Conservation (phyloP, 768 basidiomycete genomes). For the Termitomyces sp. region DNA sequence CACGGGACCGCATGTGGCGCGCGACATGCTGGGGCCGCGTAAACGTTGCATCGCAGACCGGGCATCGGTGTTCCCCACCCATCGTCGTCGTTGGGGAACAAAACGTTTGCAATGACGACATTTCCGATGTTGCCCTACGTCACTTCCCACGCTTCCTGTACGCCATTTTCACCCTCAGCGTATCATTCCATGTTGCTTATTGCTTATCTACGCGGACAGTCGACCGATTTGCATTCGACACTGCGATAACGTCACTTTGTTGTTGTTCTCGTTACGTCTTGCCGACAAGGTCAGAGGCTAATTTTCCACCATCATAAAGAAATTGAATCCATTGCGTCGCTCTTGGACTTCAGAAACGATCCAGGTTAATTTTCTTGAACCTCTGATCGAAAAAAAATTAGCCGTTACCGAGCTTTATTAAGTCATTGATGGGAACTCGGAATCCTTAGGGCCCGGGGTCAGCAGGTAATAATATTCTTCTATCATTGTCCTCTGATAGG, state of each 20-base stretch:
- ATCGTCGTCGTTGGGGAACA: conserved; percentile 25
- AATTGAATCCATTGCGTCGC: background rate
- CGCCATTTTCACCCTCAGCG: too few species aligned
- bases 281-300: background rate
- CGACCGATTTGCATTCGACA: too few species aligned
- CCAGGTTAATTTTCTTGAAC: background rate
- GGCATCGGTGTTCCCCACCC: conserved; percentile 82
- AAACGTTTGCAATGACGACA: background rate
- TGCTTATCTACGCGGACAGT: too few species aligned
- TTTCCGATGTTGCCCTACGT: background rate
- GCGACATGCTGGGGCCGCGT: conserved; percentile 87
- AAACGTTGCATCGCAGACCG: conserved; percentile 82
- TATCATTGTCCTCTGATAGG: background rate
- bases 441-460: background rate
- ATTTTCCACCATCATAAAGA: background rate
- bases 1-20: conserved; percentile 62
- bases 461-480: background rate
- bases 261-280: background rate
- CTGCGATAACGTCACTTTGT: conserved; percentile 2
- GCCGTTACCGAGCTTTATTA: too few species aligned
- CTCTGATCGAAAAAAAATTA: too few species aligned
- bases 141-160: conserved; percentile 6
- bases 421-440: background rate
- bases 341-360: conserved; percentile 8
- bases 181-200: too few species aligned